These are phyloP conservation scores for Phytophthora fragariaefolia DNA, from an alignment of 352 stramenopile species.

Conservation along the genomic window DNA sequence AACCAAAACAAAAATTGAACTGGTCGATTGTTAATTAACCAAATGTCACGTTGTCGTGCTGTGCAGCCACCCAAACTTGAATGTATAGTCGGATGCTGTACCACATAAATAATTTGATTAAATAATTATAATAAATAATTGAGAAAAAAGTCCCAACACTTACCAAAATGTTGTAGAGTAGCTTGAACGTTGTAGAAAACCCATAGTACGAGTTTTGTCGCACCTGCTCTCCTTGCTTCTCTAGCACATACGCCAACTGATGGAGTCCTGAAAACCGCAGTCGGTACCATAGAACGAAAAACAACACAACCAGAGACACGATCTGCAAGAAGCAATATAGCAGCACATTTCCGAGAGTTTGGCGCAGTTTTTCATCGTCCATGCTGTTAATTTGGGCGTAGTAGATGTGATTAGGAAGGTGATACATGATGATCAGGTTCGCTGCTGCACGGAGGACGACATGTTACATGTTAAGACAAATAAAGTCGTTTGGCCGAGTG, in stretches of 20 bases:
- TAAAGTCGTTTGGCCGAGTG: too few species aligned
- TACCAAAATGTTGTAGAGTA: neutral
- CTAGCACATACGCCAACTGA: conserved; percentile 46
- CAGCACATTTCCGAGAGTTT: conserved; percentile 9
- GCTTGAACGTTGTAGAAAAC: conserved; percentile 36
- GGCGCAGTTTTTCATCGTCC: neutral
- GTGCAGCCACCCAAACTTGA: conserved; percentile 43
- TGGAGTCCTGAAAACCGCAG: conserved; percentile 15
- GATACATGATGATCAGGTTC: conserved; percentile 8
- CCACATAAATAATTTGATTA: too few species aligned
- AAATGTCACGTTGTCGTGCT: conserved; percentile 6
- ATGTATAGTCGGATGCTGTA: conserved; percentile 39
- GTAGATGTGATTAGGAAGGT: conserved; percentile 22
- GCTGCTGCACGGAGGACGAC: neutral
- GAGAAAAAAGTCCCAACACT: neutral
- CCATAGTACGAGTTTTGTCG: conserved; percentile 40
- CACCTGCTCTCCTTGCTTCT: conserved; percentile 25
- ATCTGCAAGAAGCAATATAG: conserved; percentile 16
- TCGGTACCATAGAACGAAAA: neutral
- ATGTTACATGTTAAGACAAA: too few species aligned
- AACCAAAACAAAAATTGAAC: neutral
- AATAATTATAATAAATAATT: neutral
- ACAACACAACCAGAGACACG: conserved; percentile 6
- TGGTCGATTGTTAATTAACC: neutral
- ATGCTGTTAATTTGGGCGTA: conserved; percentile 9